Conservation (phyloP, 441 rosid species). For the Croton setiger region DNA sequence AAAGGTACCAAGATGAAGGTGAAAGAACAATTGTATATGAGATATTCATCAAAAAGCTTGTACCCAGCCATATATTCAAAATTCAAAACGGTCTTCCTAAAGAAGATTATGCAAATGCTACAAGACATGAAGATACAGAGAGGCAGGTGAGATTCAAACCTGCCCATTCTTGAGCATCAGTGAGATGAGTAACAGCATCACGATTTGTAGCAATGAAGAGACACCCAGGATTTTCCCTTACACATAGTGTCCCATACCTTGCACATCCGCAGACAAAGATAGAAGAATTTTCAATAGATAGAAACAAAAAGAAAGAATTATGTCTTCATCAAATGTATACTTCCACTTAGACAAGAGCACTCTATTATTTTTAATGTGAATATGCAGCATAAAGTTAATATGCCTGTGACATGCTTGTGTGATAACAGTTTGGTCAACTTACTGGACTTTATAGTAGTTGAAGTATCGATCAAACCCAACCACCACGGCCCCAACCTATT, state of each 20-base stretch:
- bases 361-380: not conserved
- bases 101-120: not conserved
- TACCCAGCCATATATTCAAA: not conserved
- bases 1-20: not conserved
- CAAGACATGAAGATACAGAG: not conserved
- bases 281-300: not conserved
- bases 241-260: constrained; percentile 93
- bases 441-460: constrained; percentile 96
- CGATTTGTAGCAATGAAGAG: constrained; percentile 90
- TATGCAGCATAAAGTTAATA: not conserved
- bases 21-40: not conserved
- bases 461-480: constrained; percentile 86
- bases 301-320: constrained; percentile 2
- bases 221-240: constrained; percentile 92
- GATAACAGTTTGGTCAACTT: constrained; percentile 27
- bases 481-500: constrained; percentile 90
- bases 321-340: not conserved
- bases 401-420: not conserved
- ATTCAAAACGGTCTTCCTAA: not conserved
- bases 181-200: constrained; percentile 89
- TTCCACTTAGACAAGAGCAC: not conserved
- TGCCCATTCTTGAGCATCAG: constrained; percentile 93
- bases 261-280: constrained; percentile 17
- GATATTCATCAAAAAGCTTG: not conserved
- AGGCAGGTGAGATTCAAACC: constrained; percentile 39